A percentile compares a stretch with the other conserved stretches of the same genome.
Conservation (phyloP, 306 rosid genomes). For the Lupinus albus region DNA sequence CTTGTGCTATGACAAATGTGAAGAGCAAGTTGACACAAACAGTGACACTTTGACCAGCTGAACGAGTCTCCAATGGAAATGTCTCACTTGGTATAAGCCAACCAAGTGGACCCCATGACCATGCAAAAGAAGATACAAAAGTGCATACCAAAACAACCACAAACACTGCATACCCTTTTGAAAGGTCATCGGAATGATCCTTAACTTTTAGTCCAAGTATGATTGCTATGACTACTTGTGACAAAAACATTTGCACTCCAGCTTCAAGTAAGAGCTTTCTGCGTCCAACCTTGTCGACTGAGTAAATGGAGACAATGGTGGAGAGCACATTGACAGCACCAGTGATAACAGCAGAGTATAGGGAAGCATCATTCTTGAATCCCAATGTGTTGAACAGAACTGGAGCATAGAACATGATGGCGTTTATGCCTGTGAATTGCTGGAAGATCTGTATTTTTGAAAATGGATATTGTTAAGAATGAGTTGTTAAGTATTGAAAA, state of each 20-base stretch:
- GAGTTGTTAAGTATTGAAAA: too few relatives aligned
- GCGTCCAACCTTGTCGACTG: conserved; percentile 81
- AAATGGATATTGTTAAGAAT: too few relatives aligned
- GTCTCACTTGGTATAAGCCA: conserved; percentile 91
- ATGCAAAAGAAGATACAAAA: conserved; percentile 77
- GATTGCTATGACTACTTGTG: conserved; percentile 70
- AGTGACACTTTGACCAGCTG: conserved; percentile 85
- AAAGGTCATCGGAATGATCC: conserved; percentile 51
- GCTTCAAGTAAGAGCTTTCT: conserved; percentile 77
- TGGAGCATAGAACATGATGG: conserved; percentile 91
- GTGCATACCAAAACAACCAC: conserved; percentile 78
- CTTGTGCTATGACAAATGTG: conserved; percentile 79
- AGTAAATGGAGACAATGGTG: conserved; percentile 73
- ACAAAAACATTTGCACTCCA: conserved; percentile 81
- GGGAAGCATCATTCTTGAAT: conserved; percentile 72
- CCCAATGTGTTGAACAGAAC: conserved; percentile 74
- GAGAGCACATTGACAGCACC: conserved; percentile 84
- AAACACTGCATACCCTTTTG: conserved; percentile 48
- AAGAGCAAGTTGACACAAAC: conserved; percentile 78
- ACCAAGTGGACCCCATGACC: conserved; percentile 97
- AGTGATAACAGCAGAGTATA: conserved; percentile 81
- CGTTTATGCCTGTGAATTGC: conserved; percentile 88
- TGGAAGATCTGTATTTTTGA: conserved; percentile 69
- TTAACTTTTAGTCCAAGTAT: conserved; percentile 60
- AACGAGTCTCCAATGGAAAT: conserved; percentile 81